Evolutionary conservation across 1,139 yeast genomes (phyloP), one percentile per base, ranked within the genome.

Genomic region (Hyphopichia wangnamkhiaoensis): DNA sequence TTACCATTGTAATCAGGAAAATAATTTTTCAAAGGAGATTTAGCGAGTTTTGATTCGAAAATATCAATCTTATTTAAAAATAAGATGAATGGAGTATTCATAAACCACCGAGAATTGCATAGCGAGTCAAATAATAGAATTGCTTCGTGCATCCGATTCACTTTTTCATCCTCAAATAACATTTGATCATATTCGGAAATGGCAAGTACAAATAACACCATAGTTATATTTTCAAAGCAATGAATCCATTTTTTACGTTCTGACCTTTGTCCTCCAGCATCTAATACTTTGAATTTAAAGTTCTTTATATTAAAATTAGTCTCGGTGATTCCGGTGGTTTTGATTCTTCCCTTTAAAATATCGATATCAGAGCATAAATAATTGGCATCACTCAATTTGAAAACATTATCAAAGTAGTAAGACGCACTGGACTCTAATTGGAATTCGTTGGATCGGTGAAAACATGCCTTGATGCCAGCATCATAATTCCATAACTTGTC

Each of bases 171-270:
- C 61, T 93, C 99, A 65, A 87, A 88, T 34, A 93, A 64, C 68
- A 78, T 82, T 61, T 93, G 96, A 63, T 93, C 98, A 59, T 88
- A 93, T 63, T 93, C 98, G 34, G 90, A 82, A 26, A 90, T 82
- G 0, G 98, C 97, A 20, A 87, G 78, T n/a, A 93, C 96, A 62
- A 90, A 93, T 28, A 93, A 63, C 1, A 94, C 84, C 1, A 95
- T 89, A 0, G 96, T 86, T 40, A 93, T 90, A 48, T 87, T 89
- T 54, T 91, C 95, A 63, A 94, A 93, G 56, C 96, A 88, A 59
- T 91, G 96, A 45, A 93, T 87, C 98, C 98, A 93, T 59, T 93
- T 93, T 50, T 84, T 82, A 42, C 98, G 76, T 63, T 93, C 98
- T 31, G 91, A 81, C 42, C 98, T 72, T 64, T 93, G 98, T 2